Evolutionary conservation across 306 rosid genomes (phyloP).

Genomic region (Cyclanthera cordifolia): DNA sequence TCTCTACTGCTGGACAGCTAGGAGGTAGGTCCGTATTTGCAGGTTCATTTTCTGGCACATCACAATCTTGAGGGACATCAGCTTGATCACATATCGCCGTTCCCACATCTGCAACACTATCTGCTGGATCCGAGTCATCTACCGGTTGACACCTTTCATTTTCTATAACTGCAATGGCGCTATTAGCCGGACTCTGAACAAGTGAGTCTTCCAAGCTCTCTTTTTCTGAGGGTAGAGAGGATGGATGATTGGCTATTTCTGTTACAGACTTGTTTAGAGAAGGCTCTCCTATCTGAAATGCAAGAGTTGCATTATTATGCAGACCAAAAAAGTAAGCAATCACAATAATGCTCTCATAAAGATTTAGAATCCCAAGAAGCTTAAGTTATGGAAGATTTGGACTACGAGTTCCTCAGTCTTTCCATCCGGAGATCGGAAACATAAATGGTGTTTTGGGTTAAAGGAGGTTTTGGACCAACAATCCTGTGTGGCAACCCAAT

Average conservation of each 20-base stretch:
- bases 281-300: conserved; percentile 9
- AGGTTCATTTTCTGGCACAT: background rate
- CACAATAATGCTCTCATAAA: too few species aligned
- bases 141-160: background rate
- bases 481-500: too few species aligned
- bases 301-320: background rate
- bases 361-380: too few species aligned
- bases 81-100: background rate
- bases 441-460: too few species aligned
- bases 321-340: background rate
- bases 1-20: background rate
- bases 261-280: background rate
- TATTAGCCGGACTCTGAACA: conserved; percentile 1
- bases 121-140: background rate
- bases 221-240: conserved; percentile 2
- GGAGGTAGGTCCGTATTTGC: background rate
- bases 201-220: background rate
- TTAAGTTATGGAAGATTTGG: too few species aligned
- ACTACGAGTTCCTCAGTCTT: too few species aligned
- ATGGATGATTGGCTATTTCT: background rate
- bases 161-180: conserved; percentile 10
- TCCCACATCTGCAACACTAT: background rate
- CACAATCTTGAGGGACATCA: background rate
- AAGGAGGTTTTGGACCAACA: too few species aligned
- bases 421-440: too few species aligned